phyloP scores from a whole-genome alignment of 2,329 filamentous ascomycete genomes.

The Zymoseptoria tritici region DNA sequence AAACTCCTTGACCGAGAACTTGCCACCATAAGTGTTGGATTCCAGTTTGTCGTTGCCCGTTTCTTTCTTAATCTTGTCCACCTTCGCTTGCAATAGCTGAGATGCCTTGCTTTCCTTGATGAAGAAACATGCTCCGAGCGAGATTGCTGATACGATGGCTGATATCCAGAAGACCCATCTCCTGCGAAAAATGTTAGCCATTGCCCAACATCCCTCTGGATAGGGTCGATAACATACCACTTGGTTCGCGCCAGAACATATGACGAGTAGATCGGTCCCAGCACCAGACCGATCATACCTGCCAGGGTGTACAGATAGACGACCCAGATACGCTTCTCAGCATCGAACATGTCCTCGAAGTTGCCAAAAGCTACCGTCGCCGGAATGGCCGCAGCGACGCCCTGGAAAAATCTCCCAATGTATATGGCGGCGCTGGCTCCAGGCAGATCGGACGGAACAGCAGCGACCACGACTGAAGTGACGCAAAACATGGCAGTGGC shows the following conservation, averaged over 20 bases:
- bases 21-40: background rate
- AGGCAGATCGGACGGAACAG: conserved; percentile 13
- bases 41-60: conserved; percentile 18
- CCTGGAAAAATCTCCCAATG: conserved; percentile 38
- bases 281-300: conserved; percentile 36
- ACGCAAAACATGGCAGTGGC: conserved; percentile 28
- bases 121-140: conserved; percentile 30
- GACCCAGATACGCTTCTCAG: conserved; percentile 22
- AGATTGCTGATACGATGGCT: conserved; percentile 32
- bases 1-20: conserved; percentile 26
- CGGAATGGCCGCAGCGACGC: conserved; percentile 41
- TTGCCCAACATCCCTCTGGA: background rate
- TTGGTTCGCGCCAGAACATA: conserved; percentile 27
- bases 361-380: conserved; percentile 42
- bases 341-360: conserved; percentile 44
- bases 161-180: conserved; percentile 42
- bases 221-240: background rate
- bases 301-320: conserved; percentile 42
- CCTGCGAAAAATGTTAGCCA: conserved; percentile 25
- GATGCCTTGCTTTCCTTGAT: conserved; percentile 40
- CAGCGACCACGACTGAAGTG: conserved; percentile 32
- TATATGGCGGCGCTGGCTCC: conserved; percentile 26
- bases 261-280: conserved; percentile 40
- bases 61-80: conserved; percentile 23
- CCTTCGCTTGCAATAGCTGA: conserved; percentile 33